phyloP scores from a whole-genome alignment of 2,329 filamentous ascomycete genomes.

The Phialemonium atrogriseum region DNA sequence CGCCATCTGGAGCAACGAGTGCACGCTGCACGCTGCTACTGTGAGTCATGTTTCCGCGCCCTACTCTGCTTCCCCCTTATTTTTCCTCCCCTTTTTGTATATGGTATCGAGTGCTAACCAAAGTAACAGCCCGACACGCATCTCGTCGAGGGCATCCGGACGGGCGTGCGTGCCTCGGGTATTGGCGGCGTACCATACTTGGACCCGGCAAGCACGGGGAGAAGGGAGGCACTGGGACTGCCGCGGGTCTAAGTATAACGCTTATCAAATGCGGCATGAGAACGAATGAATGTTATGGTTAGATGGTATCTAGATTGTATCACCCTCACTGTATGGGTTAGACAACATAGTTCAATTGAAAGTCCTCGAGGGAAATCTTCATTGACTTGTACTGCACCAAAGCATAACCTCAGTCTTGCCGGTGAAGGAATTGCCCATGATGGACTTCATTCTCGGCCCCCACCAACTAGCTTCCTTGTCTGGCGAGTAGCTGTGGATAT shows the following conservation, averaged over 20 bases:
- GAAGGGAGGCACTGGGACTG: slow-evolving; percentile 16
- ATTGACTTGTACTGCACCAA: too few species aligned
- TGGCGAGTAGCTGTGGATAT: too few species aligned
- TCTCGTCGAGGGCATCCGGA: slow-evolving; percentile 18
- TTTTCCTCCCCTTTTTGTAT: not conserved
- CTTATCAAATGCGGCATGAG: too few species aligned
- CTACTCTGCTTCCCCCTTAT: not conserved
- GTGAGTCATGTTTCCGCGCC: slow-evolving; percentile 13
- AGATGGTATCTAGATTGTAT: too few species aligned
- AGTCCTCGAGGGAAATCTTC: too few species aligned
- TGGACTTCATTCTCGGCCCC: too few species aligned
- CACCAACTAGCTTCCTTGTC: too few species aligned
- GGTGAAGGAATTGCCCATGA: too few species aligned
- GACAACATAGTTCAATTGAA: too few species aligned
- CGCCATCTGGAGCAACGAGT: slow-evolving; percentile 30
- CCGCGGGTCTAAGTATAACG: slow-evolving; percentile 3
- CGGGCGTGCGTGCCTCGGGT: slow-evolving; percentile 26
- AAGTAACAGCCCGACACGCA: slow-evolving; percentile 21
- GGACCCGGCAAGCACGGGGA: slow-evolving; percentile 22
- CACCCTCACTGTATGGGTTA: too few species aligned
- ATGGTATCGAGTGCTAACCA: slow-evolving; percentile 1
- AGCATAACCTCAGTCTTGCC: too few species aligned
- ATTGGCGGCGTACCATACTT: slow-evolving; percentile 29
- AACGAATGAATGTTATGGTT: too few species aligned
- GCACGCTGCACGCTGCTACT: slow-evolving; percentile 22